Evolutionary conservation across 2,329 filamentous ascomycete species (phyloP).

Genomic region (Pseudogymnoascus sp.): DNA sequence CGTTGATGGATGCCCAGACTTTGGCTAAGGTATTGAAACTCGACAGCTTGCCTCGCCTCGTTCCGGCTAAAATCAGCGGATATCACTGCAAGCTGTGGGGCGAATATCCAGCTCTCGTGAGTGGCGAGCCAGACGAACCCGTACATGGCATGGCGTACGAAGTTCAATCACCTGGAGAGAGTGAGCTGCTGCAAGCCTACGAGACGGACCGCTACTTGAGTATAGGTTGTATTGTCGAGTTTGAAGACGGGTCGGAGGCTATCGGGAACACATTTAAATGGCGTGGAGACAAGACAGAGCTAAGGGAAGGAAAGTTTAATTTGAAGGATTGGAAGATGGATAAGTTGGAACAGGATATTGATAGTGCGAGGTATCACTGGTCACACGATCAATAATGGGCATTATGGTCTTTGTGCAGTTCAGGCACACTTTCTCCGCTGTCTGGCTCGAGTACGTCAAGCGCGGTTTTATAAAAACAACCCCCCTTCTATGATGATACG

Average conservation of each 20-base stretch:
- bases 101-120: slow-evolving; percentile 26
- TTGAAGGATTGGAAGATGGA: slow-evolving; percentile 17
- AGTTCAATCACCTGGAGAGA: slow-evolving; percentile 2
- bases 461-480: background rate
- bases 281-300: slow-evolving; percentile 11
- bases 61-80: slow-evolving; percentile 21
- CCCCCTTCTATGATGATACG: background rate
- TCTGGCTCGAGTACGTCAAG: background rate
- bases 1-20: slow-evolving; percentile 28
- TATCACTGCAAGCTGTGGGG: slow-evolving; percentile 28
- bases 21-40: slow-evolving; percentile 25
- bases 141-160: slow-evolving; percentile 18
- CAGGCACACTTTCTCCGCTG: background rate
- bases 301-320: slow-evolving; percentile 16
- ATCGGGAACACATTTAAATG: slow-evolving; percentile 15
- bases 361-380: background rate
- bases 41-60: slow-evolving; percentile 18
- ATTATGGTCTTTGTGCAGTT: no score
- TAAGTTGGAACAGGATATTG: slow-evolving; percentile 14
- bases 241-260: slow-evolving; percentile 18
- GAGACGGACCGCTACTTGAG: slow-evolving; percentile 16
- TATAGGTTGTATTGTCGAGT: slow-evolving; percentile 16
- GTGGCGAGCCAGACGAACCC: slow-evolving; percentile 11
- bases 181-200: slow-evolving; percentile 14
- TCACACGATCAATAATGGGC: background rate